Base-by-base conservation (phyloP, 768 basidiomycete genomes). In the Boletus subparvulus region DNA sequence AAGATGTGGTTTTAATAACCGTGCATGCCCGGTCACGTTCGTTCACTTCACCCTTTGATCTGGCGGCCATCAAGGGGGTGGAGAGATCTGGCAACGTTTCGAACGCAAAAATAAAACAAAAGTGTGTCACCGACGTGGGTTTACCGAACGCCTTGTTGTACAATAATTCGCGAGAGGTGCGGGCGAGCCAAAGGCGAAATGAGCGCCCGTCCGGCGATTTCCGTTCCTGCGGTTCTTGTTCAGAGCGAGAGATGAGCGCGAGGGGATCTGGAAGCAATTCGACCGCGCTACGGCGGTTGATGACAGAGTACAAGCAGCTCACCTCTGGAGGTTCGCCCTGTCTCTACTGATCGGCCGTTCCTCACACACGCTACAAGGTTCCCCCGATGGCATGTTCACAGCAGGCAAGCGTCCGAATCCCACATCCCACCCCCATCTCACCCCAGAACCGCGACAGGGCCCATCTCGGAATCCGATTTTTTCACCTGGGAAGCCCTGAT, bases 401-500 rank as follows among this genome's bases (percentile, higher is more conserved):
- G 94, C 95, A 58, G 92, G 88, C 82, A 32, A 11, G 60, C 56
- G 55, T 24, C 45, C 41, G 24, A 28, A n/a, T 16, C 17, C 30
- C 24, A 12, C 10, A 14, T 40, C n/a, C 32, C 50, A 51, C 30
- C 33, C 24, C 36, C 36, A 37, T 11, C 32, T 11, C 11, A 32
- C 32, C 11, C 32, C 47, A 44, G 40, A 35, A 21, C 10, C 39
- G 26, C 13, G 24, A 61, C 68, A 89, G 94, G 94, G 1, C 94
- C 94, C 39, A 79, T 95, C 62, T 87, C 90, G 52, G 94, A 97
- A 74, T 85, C 88, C 54, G 93, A 97, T 73, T 92, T 98, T 78
- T 93, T 97, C 73, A 89, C 87, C 54, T 96, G 94, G 94, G 94
- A 97, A 74, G 94, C 94, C 9, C 79, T 98, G 63, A 94, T 98